Percentiles rank a stretch among this genome's conserved stretches.
Conservation (phyloP, 495 filamentous ascomycete genomes). For the Aspergillus affinis region DNA sequence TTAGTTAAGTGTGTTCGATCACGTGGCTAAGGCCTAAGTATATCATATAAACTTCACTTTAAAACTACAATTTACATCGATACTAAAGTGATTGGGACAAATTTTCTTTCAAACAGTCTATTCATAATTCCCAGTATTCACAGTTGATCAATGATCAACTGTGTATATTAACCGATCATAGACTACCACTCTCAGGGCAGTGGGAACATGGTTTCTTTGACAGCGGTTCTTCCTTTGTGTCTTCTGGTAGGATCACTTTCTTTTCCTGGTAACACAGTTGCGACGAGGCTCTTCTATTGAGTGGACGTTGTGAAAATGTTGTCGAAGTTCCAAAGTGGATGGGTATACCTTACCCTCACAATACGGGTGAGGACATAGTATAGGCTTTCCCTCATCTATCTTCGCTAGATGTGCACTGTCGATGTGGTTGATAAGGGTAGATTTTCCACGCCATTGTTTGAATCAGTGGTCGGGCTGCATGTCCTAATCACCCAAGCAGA, state of each 20-base stretch:
- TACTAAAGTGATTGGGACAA: no score
- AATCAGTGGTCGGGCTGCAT: constrained; percentile 8
- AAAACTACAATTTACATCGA: no score
- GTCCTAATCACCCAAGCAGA: constrained; percentile 6
- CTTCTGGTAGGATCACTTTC: constrained; percentile 7
- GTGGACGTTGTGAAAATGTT: constrained; percentile 10
- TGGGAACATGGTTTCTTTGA: no score
- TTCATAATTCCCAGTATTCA: no score
- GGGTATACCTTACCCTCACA: constrained; percentile 5
- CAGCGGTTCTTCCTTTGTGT: no score
- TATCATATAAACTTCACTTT: no score
- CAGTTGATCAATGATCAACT: no score
- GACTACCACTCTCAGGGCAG: no score
- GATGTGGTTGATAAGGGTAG: constrained; percentile 13
- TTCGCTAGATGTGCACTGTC: constrained; percentile 9
- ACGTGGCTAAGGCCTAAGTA: no score
- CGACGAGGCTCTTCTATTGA: constrained; percentile 9
- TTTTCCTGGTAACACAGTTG: constrained; percentile 11
- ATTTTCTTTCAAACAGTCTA: no score
- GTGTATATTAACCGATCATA: no score
- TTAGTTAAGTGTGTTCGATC: no score
- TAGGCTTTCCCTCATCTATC: constrained; percentile 8
- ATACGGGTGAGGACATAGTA: constrained; percentile 7
- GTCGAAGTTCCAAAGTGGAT: constrained; percentile 2
- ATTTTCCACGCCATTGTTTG: constrained; percentile 7